Conservation (phyloP, 2,329 filamentous ascomycete species). For the Diaporthe caulivora region DNA sequence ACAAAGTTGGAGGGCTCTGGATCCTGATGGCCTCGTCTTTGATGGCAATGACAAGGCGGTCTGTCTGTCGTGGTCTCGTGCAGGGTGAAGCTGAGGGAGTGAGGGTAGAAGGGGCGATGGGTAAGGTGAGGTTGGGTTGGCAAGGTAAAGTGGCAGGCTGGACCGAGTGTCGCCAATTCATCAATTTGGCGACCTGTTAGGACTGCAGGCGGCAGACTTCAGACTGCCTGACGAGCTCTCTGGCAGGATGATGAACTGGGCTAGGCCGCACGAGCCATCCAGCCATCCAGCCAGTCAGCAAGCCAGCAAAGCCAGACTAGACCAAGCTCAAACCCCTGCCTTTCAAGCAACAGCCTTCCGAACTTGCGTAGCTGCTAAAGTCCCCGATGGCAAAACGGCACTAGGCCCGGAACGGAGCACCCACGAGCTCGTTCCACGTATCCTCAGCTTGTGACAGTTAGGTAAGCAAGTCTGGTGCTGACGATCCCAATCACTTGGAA, state of each 20-base stretch:
- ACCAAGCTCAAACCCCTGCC: constrained; percentile 23
- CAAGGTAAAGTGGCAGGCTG: constrained; percentile 30
- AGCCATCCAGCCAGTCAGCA: no score
- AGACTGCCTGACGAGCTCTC: constrained; percentile 36
- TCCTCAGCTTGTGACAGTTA: constrained; percentile 28
- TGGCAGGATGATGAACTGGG: neutral
- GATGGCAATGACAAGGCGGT: constrained; percentile 31
- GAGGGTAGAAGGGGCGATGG: constrained; percentile 26
- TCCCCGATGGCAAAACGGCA: neutral
- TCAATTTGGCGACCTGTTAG: constrained; percentile 39
- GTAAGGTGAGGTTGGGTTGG: constrained; percentile 28
- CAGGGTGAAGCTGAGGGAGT: constrained; percentile 26
- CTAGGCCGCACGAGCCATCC: constrained; percentile 32
- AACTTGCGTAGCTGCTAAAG: neutral
- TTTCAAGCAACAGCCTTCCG: no score
- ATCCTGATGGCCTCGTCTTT: constrained; percentile 28
- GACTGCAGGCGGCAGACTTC: constrained; percentile 3
- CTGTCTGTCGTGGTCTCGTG: constrained; percentile 18
- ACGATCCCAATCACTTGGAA: constrained; percentile 18
- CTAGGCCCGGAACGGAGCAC: constrained; percentile 13
- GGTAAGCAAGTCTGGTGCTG: neutral
- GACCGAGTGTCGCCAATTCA: constrained; percentile 38
- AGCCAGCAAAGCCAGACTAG: no score
- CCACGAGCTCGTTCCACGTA: constrained; percentile 19
- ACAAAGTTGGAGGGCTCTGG: constrained; percentile 31